Conservation (phyloP, 2,329 filamentous ascomycete species). For the Dactylella cylindrospora region DNA sequence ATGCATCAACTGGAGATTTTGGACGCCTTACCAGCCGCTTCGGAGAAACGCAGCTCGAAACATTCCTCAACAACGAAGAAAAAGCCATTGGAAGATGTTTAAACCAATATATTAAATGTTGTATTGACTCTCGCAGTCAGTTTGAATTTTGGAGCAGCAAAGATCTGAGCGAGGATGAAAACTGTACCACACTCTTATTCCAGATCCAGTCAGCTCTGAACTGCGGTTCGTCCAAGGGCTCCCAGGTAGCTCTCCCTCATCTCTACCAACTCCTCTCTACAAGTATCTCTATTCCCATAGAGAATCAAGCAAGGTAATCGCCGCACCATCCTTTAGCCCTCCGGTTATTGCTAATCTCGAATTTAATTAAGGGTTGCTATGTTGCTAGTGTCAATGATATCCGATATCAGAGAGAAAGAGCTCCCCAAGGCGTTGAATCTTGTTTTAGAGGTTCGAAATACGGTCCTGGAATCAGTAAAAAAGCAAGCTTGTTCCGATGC, state of each 20-base stretch:
- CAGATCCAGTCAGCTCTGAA: conserved; percentile 21
- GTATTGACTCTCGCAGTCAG: conserved; percentile 11
- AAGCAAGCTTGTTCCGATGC: conserved; percentile 12
- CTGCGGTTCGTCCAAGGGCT: conserved; percentile 2
- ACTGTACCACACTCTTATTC: conserved; percentile 17
- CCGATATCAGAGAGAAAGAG: conserved; percentile 23
- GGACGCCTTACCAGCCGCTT: conserved; percentile 31
- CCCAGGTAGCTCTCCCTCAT: conserved; percentile 7
- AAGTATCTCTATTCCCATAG: background rate
- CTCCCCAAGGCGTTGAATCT: conserved; percentile 16
- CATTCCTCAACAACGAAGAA: conserved; percentile 35
- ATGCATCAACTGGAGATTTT: conserved; percentile 26
- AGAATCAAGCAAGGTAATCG: conserved; percentile 27
- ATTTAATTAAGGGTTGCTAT: conserved; percentile 16
- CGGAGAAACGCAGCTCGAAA: conserved; percentile 21
- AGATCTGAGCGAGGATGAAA: conserved; percentile 4
- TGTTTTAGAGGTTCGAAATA: conserved; percentile 9
- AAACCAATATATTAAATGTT: conserved; percentile 33
- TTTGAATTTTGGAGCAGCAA: conserved; percentile 26
- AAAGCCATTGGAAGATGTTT: conserved; percentile 25
- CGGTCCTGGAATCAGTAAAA: conserved; percentile 2
- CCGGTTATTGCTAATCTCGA: background rate
- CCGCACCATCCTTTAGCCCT: too few relatives aligned
- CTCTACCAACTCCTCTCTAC: conserved; percentile 22
- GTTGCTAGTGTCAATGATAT: conserved; percentile 18